Evolutionary conservation across 2,329 filamentous ascomycete species (phyloP).

Genomic region (Ceratocystis eucalypticola): DNA sequence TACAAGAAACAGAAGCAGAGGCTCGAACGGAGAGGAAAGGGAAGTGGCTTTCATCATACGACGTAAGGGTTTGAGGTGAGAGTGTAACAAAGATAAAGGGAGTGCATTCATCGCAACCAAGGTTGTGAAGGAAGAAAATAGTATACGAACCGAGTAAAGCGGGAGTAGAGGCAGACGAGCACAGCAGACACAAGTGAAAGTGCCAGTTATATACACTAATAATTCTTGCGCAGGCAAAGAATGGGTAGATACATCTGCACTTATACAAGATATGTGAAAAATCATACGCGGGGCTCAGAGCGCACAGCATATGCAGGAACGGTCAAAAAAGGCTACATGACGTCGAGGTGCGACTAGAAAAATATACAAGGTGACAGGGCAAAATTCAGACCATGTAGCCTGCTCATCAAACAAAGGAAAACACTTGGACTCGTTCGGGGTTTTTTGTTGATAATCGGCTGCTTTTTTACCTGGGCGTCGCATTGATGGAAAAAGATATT

Average conservation of each 20-base stretch:
- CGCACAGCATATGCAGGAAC: neutral
- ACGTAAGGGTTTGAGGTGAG: neutral
- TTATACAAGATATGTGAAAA: neutral
- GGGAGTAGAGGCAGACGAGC: no score
- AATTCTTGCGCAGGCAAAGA: neutral
- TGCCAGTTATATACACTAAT: no score
- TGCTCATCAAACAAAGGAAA: neutral
- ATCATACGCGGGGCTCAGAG: neutral
- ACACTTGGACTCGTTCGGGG: neutral
- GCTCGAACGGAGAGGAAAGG: neutral
- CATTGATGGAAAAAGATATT: constrained; percentile 1
- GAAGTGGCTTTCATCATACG: neutral
- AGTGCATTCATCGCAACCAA: no score
- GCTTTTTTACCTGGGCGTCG: neutral
- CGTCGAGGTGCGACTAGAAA: no score
- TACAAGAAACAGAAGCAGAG: neutral
- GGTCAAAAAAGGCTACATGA: neutral
- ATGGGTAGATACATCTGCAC: neutral
- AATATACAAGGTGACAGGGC: no score
- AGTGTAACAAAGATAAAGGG: neutral
- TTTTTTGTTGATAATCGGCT: neutral
- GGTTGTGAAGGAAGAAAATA: neutral
- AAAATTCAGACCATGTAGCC: neutral
- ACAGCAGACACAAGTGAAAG: no score
- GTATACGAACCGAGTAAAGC: neutral